A percentile compares a stretch with the other conserved stretches of the same genome.
Conservation (phyloP, 2,329 filamentous ascomycete species). For the Capronia epimyces region DNA sequence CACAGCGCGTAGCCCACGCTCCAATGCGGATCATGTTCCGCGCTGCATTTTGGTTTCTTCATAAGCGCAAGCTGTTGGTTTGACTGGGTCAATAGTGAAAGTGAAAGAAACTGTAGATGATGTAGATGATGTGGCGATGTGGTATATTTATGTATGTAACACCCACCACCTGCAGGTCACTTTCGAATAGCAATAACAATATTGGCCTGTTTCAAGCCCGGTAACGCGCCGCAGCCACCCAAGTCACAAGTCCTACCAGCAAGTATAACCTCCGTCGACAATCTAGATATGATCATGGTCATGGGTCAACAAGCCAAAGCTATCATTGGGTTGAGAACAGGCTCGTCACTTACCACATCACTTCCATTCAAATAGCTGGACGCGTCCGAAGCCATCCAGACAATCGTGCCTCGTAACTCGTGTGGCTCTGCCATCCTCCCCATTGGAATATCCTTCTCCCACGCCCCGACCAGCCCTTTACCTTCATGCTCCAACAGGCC, state of each 20-base stretch:
- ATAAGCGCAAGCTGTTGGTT: too few species aligned
- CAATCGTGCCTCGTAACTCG: constrained; percentile 36
- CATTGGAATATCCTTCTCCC: constrained; percentile 35
- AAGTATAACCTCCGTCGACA: constrained; percentile 22
- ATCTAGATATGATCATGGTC: constrained; percentile 10
- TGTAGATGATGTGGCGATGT: too few species aligned
- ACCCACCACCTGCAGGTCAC: too few species aligned
- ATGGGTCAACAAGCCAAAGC: not conserved
- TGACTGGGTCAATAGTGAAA: too few species aligned
- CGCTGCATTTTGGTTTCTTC: not conserved
- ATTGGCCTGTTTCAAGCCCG: too few species aligned
- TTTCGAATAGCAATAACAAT: too few species aligned
- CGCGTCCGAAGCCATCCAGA: constrained; percentile 30
- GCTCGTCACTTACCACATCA: constrained; percentile 16
- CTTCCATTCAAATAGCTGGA: constrained; percentile 16
- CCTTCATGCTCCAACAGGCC: constrained; percentile 35
- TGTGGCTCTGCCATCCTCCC: constrained; percentile 37
- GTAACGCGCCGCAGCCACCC: too few species aligned
- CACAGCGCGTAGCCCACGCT: not conserved
- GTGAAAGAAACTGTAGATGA: too few species aligned
- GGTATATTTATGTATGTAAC: too few species aligned
- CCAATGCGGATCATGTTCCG: not conserved
- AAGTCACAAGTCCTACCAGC: too few species aligned
- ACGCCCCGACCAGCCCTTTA: constrained; percentile 35
- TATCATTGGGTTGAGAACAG: not conserved